Evolutionary conservation across 768 basidiomycete species (phyloP), one percentile per base, ranked within the genome.

Genomic region (Pluteus cervinus): DNA sequence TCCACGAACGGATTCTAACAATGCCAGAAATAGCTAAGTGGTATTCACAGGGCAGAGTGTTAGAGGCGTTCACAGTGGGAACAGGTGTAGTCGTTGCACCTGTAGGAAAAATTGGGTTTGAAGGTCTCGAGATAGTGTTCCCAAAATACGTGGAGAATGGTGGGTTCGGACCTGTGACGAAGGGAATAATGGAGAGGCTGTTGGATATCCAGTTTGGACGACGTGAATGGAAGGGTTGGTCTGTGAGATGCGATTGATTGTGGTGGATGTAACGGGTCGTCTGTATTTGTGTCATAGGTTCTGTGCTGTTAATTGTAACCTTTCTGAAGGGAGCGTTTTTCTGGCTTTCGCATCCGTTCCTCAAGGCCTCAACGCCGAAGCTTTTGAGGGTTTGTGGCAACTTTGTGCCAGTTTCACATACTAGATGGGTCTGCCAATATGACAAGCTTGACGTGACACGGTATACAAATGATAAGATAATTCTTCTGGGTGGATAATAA

Each of bases 51-150:
- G 84, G 79, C 11, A 65, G 58, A 7, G 60, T 93, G 8, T 53
- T 77, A 12, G 92, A 94, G 60, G 68, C 77, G 4, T 86, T 96
- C 47, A 77, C 79, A 9, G 74, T 83, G 4, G 91, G 91, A 7
- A 86, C 81, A 0, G 88, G 85, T 2, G 84, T 76, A 10, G 68
- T 86, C 32, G 74, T 90, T 25, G 77, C 71, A 0, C 70, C 79
- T 7, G 66, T 83, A 2, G 69, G 74, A 16, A 68, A 67, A 26
- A 81, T 90, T 50, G 69, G 73, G 10, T 75, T 68, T 37, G 51
- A 61, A 37, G 62, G 61, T 1, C 48, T 52, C 30, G 74, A 75
- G 24, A 49, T 81, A 22, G 44, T 59, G 4, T 53, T 86, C 7
- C 80, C 78, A 0, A 62, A 58, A 12, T 65, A 77, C 21, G n/a